A percentile compares a stretch with the other conserved stretches of the same genome.
These are phyloP conservation scores for Fusarium lyarnte DNA, from an alignment of 2,329 filamentous ascomycete species.

Conservation along the genomic window DNA sequence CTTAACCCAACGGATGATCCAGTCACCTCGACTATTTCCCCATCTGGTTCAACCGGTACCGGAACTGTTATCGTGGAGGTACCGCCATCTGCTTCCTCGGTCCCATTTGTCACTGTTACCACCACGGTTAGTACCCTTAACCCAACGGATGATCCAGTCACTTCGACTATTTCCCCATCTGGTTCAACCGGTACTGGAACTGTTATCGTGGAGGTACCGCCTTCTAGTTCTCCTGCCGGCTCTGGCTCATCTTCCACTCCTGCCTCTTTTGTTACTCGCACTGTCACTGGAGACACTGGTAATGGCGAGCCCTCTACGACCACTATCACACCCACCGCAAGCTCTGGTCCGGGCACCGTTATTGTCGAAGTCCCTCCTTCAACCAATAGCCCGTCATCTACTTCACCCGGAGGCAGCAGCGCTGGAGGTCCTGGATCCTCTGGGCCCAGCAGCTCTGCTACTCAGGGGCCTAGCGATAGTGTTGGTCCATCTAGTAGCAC, in stretches of 20 bases:
- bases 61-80: neutral
- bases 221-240: fast-evolving
- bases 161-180: neutral
- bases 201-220: neutral
- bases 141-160: neutral
- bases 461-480: neutral
- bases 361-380: neutral
- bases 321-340: neutral
- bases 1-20: neutral
- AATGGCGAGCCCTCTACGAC: neutral
- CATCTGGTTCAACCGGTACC: neutral
- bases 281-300: neutral
- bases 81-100: fast-evolving
- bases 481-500: neutral
- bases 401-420: fast-evolving
- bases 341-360: neutral
- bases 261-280: neutral
- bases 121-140: neutral
- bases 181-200: neutral
- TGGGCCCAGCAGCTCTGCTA: neutral
- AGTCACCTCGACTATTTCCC: neutral
- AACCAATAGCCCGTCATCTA: neutral
- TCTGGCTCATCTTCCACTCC: neutral
- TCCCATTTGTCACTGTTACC: neutral
- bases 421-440: neutral